Evolutionary conservation across 345 rosid genomes (phyloP).

Genomic region (Populus deltoides): DNA sequence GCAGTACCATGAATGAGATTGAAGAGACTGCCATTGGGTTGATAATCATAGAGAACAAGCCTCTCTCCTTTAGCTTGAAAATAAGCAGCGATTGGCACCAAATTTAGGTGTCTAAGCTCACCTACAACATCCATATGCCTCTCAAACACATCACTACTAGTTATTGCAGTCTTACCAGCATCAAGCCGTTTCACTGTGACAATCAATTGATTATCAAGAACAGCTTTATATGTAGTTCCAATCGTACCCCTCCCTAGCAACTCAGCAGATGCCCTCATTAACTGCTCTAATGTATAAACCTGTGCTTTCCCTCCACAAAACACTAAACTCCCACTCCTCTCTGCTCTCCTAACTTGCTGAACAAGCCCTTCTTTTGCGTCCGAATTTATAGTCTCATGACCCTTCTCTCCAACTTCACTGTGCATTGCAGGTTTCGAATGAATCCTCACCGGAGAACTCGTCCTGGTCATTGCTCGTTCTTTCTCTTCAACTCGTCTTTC

Average conservation of each 20-base stretch:
- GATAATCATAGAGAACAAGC: constrained; percentile 77
- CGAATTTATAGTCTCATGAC: background rate
- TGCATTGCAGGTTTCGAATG: background rate
- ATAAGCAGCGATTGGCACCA: constrained; percentile 70
- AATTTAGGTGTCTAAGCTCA: constrained; percentile 59
- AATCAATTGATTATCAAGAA: constrained; percentile 64
- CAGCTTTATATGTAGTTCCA: constrained; percentile 86
- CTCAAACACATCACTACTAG: constrained; percentile 63
- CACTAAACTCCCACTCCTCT: constrained; percentile 56
- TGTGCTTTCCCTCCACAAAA: constrained; percentile 49
- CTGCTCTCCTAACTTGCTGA: constrained; percentile 25
- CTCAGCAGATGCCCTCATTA: constrained; percentile 95
- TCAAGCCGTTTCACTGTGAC: constrained; percentile 87
- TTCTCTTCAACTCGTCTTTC: background rate
- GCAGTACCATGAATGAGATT: constrained; percentile 82
- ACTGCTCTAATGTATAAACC: constrained; percentile 67
- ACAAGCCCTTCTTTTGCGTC: background rate
- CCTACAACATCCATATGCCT: constrained; percentile 77
- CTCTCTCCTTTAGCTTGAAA: constrained; percentile 88
- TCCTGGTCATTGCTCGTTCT: background rate
- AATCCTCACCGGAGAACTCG: background rate
- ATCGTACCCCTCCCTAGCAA: constrained; percentile 79
- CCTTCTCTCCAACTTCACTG: background rate
- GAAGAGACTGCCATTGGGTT: constrained; percentile 85
- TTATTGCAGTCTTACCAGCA: constrained; percentile 59